Evolutionary conservation across 1,139 yeast genomes (phyloP).

Genomic region (Petasospora rhodanensis): DNA sequence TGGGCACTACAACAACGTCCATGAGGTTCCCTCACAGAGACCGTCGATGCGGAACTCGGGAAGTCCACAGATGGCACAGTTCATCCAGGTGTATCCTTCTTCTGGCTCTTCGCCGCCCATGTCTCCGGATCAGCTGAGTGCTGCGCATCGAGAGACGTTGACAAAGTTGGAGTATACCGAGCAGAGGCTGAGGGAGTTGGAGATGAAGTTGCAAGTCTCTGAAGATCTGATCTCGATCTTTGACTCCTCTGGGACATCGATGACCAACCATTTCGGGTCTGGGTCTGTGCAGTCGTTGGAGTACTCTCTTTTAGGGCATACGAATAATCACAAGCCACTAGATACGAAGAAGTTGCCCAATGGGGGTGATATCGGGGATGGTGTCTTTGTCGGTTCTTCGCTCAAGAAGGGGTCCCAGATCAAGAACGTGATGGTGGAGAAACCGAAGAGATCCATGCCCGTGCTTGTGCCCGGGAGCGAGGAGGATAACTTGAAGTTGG

Average conservation of each 20-base stretch:
- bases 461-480: slow-evolving; percentile 5
- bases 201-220: slow-evolving; percentile 13
- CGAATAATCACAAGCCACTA: too few relatives aligned
- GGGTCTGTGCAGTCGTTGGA: slow-evolving; percentile 15
- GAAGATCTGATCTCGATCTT: slow-evolving; percentile 23
- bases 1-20: too few relatives aligned
- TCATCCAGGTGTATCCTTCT: too few relatives aligned
- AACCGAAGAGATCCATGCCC: slow-evolving; percentile 15
- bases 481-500: slow-evolving; percentile 3
- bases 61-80: too few relatives aligned
- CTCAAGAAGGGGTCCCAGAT: too few relatives aligned
- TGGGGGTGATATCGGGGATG: too few relatives aligned
- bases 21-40: too few relatives aligned
- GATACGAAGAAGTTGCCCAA: too few relatives aligned
- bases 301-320: slow-evolving; percentile 3
- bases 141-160: neutral
- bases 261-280: slow-evolving; percentile 11
- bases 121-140: neutral
- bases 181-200: slow-evolving; percentile 14
- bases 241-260: slow-evolving; percentile 14
- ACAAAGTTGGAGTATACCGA: slow-evolving; percentile 5
- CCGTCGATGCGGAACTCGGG: too few relatives aligned
- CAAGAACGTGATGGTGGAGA: too few relatives aligned
- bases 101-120: too few relatives aligned
- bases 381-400: too few relatives aligned